Evolutionary conservation across 1,284 basidiomycete species (phyloP).

Genomic region (Sanghuangporus weigelae): DNA sequence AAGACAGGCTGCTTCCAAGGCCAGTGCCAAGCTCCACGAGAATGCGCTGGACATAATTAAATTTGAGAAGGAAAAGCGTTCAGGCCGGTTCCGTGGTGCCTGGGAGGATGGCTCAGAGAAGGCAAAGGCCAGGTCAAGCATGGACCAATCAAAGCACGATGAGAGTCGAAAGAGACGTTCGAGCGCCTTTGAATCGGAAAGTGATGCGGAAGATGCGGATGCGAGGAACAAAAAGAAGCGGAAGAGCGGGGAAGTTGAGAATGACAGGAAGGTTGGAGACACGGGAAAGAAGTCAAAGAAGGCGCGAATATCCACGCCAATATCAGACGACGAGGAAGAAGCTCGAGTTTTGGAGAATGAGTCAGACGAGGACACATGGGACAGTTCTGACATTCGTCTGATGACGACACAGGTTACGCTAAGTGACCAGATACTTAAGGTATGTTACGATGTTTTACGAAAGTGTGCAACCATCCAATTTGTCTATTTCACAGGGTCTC

Average conservation of each 20-base stretch:
- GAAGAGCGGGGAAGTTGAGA: conserved; percentile 18
- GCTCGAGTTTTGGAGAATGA: conserved; percentile 1
- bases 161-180: conserved; percentile 5
- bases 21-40: conserved; percentile 52
- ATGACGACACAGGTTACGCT: conserved; percentile 59
- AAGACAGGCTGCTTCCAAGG: conserved; percentile 62
- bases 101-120: conserved; percentile 25
- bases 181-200: conserved; percentile 19
- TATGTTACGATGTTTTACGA: conserved; percentile 24
- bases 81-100: conserved; percentile 27
- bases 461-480: background rate
- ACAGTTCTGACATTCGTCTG: conserved; percentile 5
- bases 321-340: conserved; percentile 20
- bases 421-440: conserved; percentile 50
- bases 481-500: conserved; percentile 39
- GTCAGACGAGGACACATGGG: background rate
- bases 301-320: conserved; percentile 7
- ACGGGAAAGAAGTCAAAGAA: conserved; percentile 17
- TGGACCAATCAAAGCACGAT: conserved; percentile 18
- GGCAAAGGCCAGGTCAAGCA: conserved; percentile 10
- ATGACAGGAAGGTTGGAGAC: conserved; percentile 11
- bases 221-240: conserved; percentile 22
- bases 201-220: conserved; percentile 22
- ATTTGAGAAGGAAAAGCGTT: conserved; percentile 61
- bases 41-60: conserved; percentile 72